phyloP scores from a whole-genome alignment of 306 rosid species.

The Pyrus betulifolia region DNA sequence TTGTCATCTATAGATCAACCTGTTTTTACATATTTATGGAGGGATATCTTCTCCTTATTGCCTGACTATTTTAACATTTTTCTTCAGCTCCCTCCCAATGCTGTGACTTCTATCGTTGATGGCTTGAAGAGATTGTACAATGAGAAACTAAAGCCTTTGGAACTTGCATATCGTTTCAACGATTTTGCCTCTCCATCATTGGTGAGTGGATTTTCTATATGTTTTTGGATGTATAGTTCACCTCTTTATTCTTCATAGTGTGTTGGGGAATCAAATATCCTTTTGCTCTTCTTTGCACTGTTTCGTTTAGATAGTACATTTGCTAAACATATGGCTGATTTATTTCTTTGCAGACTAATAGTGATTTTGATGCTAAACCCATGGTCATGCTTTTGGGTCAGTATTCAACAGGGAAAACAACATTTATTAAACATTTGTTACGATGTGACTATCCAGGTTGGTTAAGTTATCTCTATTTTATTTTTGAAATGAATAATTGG shows the following conservation, averaged over 20 bases:
- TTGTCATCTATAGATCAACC: background rate
- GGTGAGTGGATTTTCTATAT: conserved; percentile 41
- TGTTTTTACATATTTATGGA: background rate
- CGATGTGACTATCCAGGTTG: conserved; percentile 80
- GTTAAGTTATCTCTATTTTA: conserved; percentile 16
- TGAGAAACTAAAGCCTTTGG: conserved; percentile 83
- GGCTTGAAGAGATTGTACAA: conserved; percentile 75
- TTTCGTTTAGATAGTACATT: background rate
- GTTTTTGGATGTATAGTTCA: background rate
- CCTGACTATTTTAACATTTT: background rate
- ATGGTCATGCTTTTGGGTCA: conserved; percentile 98
- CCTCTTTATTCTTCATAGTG: background rate
- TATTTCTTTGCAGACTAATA: conserved; percentile 47
- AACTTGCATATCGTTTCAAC: conserved; percentile 61
- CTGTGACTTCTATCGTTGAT: conserved; percentile 81
- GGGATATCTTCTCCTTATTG: background rate
- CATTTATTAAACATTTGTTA: conserved; percentile 82
- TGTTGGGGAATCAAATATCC: background rate
- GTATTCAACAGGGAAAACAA: conserved; percentile 96
- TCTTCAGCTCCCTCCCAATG: conserved; percentile 47
- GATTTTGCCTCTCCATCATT: conserved; percentile 71
- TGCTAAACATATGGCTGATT: conserved; percentile 6
- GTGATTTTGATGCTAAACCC: conserved; percentile 97
- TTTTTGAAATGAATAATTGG: background rate
- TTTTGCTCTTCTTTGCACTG: background rate